These are phyloP conservation scores for Kazachstania psychrophila DNA, from an alignment of 805 yeast genomes.

Conservation along the genomic window DNA sequence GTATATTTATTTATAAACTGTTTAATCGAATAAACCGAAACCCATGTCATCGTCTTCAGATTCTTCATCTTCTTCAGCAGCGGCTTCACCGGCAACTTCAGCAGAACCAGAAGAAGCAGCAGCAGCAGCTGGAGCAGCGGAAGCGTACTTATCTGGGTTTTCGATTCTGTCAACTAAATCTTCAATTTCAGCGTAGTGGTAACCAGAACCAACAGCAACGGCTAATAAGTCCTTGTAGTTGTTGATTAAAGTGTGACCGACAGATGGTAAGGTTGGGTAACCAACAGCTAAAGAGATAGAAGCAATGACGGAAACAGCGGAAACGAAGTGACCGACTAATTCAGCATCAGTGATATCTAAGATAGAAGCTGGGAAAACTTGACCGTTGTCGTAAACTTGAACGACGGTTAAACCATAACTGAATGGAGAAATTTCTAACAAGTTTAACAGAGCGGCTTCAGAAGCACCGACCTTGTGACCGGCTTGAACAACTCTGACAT, in stretches of 20 bases:
- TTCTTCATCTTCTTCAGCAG: slow-evolving; percentile 65
- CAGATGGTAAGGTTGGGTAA: slow-evolving; percentile 99
- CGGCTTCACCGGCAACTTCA: slow-evolving; percentile 63
- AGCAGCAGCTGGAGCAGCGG: slow-evolving; percentile 97
- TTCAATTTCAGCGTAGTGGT: slow-evolving; percentile 98
- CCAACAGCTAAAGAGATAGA: slow-evolving; percentile 94
- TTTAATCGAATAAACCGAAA: slow-evolving; percentile 96
- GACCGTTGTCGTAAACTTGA: slow-evolving; percentile 98
- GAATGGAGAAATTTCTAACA: slow-evolving; percentile 99
- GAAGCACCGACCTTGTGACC: slow-evolving; percentile 94
- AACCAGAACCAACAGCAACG: slow-evolving; percentile 95
- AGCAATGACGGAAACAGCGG: slow-evolving; percentile 91
- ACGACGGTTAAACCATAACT: slow-evolving; percentile 95
- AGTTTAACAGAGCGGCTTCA: slow-evolving; percentile 96
- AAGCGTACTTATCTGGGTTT: slow-evolving; percentile 99
- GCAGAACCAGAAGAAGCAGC: slow-evolving; percentile 55
- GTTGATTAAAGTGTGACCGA: slow-evolving; percentile 97
- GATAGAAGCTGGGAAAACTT: slow-evolving; percentile 92
- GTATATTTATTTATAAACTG: slow-evolving; percentile 35
- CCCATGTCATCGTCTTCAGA: slow-evolving; percentile 79
- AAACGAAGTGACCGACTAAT: slow-evolving; percentile 81
- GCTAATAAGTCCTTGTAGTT: slow-evolving; percentile 98
- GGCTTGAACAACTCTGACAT: slow-evolving; percentile 87
- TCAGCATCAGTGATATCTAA: slow-evolving; percentile 98
- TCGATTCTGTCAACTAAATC: slow-evolving; percentile 98